Evolutionary conservation across 75 land plant genomes (phyloP).

Genomic region (Chamaecyparis obtusa): DNA sequence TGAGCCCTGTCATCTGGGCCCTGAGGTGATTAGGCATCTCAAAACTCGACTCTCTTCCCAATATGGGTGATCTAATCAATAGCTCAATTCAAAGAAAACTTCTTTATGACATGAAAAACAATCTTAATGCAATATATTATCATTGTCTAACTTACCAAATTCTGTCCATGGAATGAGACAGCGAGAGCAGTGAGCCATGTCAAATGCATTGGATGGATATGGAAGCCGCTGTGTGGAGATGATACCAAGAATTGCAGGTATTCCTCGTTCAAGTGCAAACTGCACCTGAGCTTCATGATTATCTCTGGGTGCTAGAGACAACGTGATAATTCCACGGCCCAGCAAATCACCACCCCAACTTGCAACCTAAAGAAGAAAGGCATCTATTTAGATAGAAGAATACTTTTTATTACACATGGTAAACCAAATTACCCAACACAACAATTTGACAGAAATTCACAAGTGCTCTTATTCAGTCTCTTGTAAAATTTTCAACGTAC

Average conservation of each 20-base stretch:
- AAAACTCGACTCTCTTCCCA: not conserved
- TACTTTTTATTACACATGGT: not conserved
- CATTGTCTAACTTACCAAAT: slow-evolving; percentile 52
- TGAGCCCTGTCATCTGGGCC: not conserved
- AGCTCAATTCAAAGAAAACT: not conserved
- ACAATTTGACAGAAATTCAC: not conserved
- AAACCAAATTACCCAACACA: not conserved
- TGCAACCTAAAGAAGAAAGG: slow-evolving; percentile 61
- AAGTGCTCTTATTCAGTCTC: not conserved
- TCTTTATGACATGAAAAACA: not conserved
- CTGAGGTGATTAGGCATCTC: not conserved
- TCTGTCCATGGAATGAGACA: slow-evolving; percentile 97
- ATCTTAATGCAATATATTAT: not conserved
- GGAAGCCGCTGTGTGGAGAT: slow-evolving; percentile 92
- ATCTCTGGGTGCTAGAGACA: slow-evolving; percentile 95
- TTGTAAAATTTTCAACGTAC: not conserved
- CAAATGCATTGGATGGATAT: slow-evolving; percentile 91
- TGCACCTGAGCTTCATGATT: slow-evolving; percentile 99
- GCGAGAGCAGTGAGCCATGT: slow-evolving; percentile 98
- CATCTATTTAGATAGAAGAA: not conserved
- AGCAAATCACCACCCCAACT: slow-evolving; percentile 96
- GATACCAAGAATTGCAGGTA: slow-evolving; percentile 93
- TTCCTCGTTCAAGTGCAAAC: slow-evolving; percentile 94
- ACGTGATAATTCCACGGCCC: slow-evolving; percentile 71
- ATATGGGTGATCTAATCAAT: not conserved